Conservation (phyloP, 179 eudicot genomes). For the Beta macrorhiza region DNA sequence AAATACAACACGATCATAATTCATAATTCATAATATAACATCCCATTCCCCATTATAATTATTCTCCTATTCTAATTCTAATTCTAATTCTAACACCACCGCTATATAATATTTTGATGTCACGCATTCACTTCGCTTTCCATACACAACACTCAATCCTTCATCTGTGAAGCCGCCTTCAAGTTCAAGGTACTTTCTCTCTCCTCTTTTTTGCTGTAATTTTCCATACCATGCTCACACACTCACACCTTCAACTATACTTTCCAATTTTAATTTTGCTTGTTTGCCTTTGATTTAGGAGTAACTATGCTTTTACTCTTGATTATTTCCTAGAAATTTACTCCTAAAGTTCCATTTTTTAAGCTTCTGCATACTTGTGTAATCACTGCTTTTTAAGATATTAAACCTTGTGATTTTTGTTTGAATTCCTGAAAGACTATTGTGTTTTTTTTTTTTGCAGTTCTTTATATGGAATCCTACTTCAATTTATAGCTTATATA, state of each 20-base stretch:
- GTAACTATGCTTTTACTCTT: background rate
- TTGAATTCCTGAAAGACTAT: background rate
- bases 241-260: no score
- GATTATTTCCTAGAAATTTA: background rate
- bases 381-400: background rate
- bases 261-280: background rate
- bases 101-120: no score
- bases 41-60: background rate
- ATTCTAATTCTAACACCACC: no score
- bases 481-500: no score
- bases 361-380: background rate
- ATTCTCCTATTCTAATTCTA: no score
- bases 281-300: background rate
- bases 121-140: background rate
- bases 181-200: conserved; percentile 1
- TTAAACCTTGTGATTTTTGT: background rate
- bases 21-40: no score
- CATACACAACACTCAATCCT: background rate
- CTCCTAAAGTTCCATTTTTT: background rate
- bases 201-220: background rate
- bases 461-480: no score
- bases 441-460: no score
- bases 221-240: no score
- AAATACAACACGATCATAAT: background rate
- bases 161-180: background rate